phyloP scores from a whole-genome alignment of 345 rosid genomes.

The Salix exigua region DNA sequence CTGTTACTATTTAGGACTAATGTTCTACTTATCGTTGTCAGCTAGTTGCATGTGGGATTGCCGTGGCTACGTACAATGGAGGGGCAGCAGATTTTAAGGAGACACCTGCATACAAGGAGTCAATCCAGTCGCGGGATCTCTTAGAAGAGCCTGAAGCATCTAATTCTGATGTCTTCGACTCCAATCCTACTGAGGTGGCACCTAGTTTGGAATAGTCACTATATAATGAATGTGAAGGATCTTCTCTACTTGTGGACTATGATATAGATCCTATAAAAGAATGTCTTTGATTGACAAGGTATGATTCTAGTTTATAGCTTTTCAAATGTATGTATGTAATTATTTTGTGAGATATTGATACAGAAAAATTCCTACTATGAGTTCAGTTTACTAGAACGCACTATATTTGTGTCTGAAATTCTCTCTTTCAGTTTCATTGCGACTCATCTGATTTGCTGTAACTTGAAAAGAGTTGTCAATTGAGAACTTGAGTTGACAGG shows the following conservation, averaged over 20 bases:
- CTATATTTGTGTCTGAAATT: not conserved
- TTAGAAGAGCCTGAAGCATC: slow-evolving; percentile 73
- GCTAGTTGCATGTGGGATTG: slow-evolving; percentile 79
- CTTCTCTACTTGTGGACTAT: not conserved
- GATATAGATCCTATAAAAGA: slow-evolving; percentile 1
- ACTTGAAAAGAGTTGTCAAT: not conserved
- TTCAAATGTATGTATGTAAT: slow-evolving; percentile 7
- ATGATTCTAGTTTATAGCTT: slow-evolving; percentile 14
- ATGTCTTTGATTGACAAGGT: slow-evolving; percentile 19
- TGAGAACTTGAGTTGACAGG: not conserved
- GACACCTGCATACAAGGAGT: slow-evolving; percentile 79
- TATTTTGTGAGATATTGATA: slow-evolving; percentile 13
- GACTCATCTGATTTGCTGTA: not conserved
- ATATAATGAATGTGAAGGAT: slow-evolving; percentile 11
- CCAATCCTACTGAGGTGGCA: slow-evolving; percentile 97
- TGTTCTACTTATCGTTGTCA: slow-evolving; percentile 23
- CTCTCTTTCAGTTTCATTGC: not conserved
- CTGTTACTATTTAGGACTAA: not conserved
- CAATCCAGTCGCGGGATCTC: slow-evolving; percentile 63
- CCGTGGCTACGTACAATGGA: slow-evolving; percentile 77
- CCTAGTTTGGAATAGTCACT: slow-evolving; percentile 72
- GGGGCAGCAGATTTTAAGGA: slow-evolving; percentile 91
- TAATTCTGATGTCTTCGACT: slow-evolving; percentile 72
- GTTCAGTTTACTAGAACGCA: not conserved
- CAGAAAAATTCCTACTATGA: slow-evolving; percentile 4